Percentiles rank a stretch among this genome's conserved stretches.
These are phyloP conservation scores for Arachis stenosperma DNA, from an alignment of 306 rosid species.

Conservation along the genomic window DNA sequence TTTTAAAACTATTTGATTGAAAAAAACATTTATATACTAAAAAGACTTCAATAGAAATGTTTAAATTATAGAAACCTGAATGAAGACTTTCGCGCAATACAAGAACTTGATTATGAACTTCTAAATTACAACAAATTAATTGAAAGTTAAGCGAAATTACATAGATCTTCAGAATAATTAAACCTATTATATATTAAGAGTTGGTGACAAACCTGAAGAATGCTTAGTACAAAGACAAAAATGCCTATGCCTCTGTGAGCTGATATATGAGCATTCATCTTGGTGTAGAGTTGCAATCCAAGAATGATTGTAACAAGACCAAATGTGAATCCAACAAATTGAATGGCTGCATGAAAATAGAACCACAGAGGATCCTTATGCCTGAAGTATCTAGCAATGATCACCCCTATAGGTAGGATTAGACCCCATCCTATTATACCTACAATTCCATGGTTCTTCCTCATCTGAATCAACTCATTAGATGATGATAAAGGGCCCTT, in stretches of 20 bases:
- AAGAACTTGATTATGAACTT: too few species aligned
- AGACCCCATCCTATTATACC: slow-evolving; percentile 92
- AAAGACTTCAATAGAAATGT: too few species aligned
- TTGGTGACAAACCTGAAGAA: slow-evolving; percentile 77
- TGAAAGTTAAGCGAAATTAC: too few species aligned
- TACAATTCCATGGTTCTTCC: slow-evolving; percentile 84
- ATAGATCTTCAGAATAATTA: too few species aligned
- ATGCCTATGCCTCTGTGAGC: slow-evolving; percentile 93
- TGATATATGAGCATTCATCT: slow-evolving; percentile 64
- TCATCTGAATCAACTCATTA: slow-evolving; percentile 56
- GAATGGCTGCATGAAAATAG: slow-evolving; percentile 81
- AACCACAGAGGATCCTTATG: slow-evolving; percentile 93
- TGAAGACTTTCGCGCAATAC: too few species aligned
- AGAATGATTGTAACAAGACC: slow-evolving; percentile 80
- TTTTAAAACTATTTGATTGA: too few species aligned
- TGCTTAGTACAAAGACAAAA: slow-evolving; percentile 77
- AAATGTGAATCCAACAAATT: slow-evolving; percentile 76
- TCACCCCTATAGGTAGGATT: slow-evolving; percentile 85
- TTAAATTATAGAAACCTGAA: too few species aligned
- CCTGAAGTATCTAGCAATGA: slow-evolving; percentile 87
- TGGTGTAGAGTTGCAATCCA: slow-evolving; percentile 74
- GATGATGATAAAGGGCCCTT: slow-evolving; percentile 36
- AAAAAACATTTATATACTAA: too few species aligned
- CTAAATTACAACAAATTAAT: too few species aligned
- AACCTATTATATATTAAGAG: background rate